Conservation (phyloP, 192 early-diverging fungal genomes). For the Geranomyces michiganensis region DNA sequence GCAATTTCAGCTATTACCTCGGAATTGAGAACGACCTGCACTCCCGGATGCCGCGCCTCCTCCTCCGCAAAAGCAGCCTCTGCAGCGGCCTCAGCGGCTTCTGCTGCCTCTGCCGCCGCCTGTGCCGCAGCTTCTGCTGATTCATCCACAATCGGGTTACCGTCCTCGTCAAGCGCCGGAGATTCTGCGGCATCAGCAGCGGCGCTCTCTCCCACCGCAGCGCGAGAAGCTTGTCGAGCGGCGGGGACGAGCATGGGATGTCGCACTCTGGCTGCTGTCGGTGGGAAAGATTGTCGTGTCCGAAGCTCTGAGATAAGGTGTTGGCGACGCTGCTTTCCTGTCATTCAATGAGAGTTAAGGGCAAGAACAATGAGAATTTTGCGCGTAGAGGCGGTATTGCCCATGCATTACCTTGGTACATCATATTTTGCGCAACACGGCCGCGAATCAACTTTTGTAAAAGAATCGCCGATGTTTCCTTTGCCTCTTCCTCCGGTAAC, state of each 20-base stretch:
- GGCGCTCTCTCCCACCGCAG: neutral
- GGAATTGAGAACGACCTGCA: conserved; percentile 7
- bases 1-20: conserved; percentile 6
- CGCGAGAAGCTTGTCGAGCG: neutral
- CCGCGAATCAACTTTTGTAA: conserved; percentile 61
- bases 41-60: neutral
- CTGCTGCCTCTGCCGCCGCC: neutral
- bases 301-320: conserved; percentile 62
- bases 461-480: conserved; percentile 53
- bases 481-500: conserved; percentile 47
- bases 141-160: neutral
- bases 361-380: neutral
- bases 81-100: conserved; percentile 24
- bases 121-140: neutral
- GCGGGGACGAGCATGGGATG: neutral
- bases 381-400: too few species aligned
- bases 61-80: conserved; percentile 14
- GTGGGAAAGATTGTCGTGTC: conserved; percentile 48
- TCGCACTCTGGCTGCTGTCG: neutral
- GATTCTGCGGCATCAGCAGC: neutral
- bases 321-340: conserved; percentile 52
- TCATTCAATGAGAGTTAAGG: neutral
- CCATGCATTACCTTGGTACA: conserved; percentile 61
- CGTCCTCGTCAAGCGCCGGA: too few species aligned
- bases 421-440: conserved; percentile 55